Percentiles rank a stretch among this genome's conserved stretches.
phyloP scores from a whole-genome alignment of 106 monocot genomes.

The Dendrobium catenatum region DNA sequence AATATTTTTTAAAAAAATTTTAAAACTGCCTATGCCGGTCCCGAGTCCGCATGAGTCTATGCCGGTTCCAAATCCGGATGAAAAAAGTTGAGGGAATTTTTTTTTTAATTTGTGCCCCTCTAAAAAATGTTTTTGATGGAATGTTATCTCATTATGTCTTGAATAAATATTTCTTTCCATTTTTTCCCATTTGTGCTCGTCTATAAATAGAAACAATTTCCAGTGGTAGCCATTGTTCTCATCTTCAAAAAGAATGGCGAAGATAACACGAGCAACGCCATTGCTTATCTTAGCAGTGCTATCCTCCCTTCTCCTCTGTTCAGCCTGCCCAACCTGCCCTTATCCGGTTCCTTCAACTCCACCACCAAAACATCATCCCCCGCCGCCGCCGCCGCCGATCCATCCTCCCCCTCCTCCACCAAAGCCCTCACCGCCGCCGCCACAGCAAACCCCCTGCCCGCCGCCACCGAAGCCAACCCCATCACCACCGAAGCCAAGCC shows the following conservation, averaged over 20 bases:
- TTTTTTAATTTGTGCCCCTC: too few relatives aligned
- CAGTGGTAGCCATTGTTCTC: too few relatives aligned
- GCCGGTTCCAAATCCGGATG: too few relatives aligned
- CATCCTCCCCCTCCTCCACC: not conserved
- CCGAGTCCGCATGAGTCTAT: too few relatives aligned
- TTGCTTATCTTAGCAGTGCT: not conserved
- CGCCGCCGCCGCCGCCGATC: not conserved
- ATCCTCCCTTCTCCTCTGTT: not conserved
- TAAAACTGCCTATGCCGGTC: too few relatives aligned
- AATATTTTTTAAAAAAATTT: too few relatives aligned
- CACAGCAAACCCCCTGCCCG: not conserved
- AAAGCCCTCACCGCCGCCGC: not conserved
- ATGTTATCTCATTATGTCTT: too few relatives aligned
- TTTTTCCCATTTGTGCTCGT: too few relatives aligned
- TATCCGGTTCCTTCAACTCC: not conserved
- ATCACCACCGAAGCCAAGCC: not conserved
- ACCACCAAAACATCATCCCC: not conserved
- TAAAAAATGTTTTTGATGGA: too few relatives aligned
- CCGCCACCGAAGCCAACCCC: not conserved
- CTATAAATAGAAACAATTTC: too few relatives aligned
- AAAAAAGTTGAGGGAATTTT: too few relatives aligned
- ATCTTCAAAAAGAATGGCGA: not conserved
- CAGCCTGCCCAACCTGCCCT: conserved; percentile 9
- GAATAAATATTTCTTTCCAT: too few relatives aligned
- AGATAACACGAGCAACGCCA: not conserved